Base-by-base conservation (phyloP, 2,329 filamentous ascomycete species). In the Hymenoscyphus occultus region DNA sequence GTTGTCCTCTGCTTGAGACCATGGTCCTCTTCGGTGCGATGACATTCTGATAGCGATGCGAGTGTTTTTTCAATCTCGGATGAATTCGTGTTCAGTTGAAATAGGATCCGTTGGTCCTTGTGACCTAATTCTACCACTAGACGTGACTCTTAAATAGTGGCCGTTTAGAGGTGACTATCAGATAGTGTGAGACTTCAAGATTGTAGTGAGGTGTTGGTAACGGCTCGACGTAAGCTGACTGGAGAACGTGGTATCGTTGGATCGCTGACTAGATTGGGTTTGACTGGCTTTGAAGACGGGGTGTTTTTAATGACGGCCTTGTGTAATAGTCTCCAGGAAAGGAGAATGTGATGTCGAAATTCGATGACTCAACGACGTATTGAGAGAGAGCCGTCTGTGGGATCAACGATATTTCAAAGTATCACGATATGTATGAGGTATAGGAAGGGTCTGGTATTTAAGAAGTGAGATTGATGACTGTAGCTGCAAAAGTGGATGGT, bases 1-100 rank as follows among this genome's bases (percentile, higher is more conserved):
- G 60, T 82, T 79, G 76, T 96, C 92, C 78, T 96, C 92, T 61
- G 84, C 82, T 72, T 88, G 87, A 68, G 91, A 90, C 92, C 92
- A 96, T 65, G 92, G 92, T 65, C 92, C 92, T 79, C 91, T 86
- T 76, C 88, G 86, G 75, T 90, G 87, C 61, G 73, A 73, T 48
- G 74, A 64, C 74, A 75, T 76, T 59, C 39, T 48, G 58, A 48
- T 19, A 22, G 19, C 5, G 22, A 54, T 28, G 19, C 1, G 28
- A 28, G 28, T 2, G 10, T 54, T 19, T 54, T 10, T 35, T 35
- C 35, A 28, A 28, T 28, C 35, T 35, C 35, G 6, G 35, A 10
- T 7, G 35, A 35, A 54, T 28, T 28, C 22, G n/a, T 22, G 13
- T 19, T n/a, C 5, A 45, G 42, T 45, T n/a, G 14, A 45, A 45